Evolutionary conservation across 2,329 filamentous ascomycete genomes (phyloP).

Genomic region (Pyricularia sp.): DNA sequence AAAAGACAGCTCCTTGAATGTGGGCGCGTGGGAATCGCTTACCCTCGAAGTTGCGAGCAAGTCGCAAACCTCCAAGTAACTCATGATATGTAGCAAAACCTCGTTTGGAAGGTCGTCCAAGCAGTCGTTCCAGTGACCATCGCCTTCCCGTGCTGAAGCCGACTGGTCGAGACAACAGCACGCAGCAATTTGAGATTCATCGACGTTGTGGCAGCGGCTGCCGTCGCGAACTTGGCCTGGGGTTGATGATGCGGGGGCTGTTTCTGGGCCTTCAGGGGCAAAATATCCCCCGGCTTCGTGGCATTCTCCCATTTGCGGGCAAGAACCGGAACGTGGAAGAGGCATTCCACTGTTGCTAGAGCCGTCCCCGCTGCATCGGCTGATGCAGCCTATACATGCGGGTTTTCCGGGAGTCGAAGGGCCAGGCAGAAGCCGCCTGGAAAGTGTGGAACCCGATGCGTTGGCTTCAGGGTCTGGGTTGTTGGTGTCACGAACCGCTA

Average conservation of each 20-base stretch:
- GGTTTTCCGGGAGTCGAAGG: background rate
- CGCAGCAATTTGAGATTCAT: background rate
- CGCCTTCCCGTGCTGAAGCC: background rate
- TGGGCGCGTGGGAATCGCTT: slow-evolving; percentile 13
- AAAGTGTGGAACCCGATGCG: background rate
- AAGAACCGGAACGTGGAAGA: background rate
- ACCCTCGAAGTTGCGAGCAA: slow-evolving; percentile 47
- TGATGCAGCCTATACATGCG: background rate
- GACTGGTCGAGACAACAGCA: background rate
- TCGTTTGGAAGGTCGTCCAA: slow-evolving; percentile 43
- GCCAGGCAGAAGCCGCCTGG: background rate
- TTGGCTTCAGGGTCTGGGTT: background rate
- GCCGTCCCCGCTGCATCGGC: background rate
- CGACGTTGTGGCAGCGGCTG: background rate
- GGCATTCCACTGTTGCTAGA: background rate
- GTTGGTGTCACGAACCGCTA: background rate
- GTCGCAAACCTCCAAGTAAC: slow-evolving; percentile 48
- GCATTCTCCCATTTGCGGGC: background rate
- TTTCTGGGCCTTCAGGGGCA: background rate
- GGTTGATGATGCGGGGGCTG: background rate
- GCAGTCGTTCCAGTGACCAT: background rate
- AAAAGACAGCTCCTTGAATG: background rate
- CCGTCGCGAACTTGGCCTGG: background rate
- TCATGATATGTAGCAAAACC: slow-evolving; percentile 44
- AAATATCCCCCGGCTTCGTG: background rate